Evolutionary conservation across 169 alveolate species (phyloP), one percentile per base, ranked within the genome.

Genomic region (Plasmodium cynomolgi): DNA sequence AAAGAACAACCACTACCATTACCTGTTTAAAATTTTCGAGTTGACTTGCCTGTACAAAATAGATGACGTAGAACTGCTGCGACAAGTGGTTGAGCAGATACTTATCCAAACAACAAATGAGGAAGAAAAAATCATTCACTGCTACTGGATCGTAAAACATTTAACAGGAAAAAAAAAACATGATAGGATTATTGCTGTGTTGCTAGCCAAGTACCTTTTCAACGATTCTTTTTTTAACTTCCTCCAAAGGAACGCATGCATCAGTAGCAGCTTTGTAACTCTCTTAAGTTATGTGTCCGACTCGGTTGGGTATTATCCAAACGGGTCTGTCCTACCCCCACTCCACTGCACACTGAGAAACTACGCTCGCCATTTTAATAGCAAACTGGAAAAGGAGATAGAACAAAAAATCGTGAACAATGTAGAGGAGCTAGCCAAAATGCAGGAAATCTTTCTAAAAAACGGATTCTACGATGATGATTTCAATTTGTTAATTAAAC

Each of bases 111-210:
- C 79, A 33, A 77, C 31, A 33, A 58, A 56, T 34, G 81, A 75
- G 20, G 71, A 90, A 68, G 71, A 80, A 29, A 90, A 90, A 11
- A 54, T 90, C 34, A 68, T 81, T 81, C 54, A 54, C 20, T n/a
- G 54, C 37, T 62, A 90, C 83, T 90, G 47, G 39, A 90, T 90
- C 31, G 83, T 90, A 26, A 80, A 80, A 90, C 44, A 90, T n/a
- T 50, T 90, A 81, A 41, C 74, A 62, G 33, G 44, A 20, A 81
- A 80, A 17, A 68, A 90, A 13, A 81, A 80, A 50, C 73, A 62
- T 31, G 74, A 81, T 50, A 1, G 20, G 20, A 29, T 68, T 26
- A 71, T 90, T 7, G 34, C 79, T 33, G 50, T 20, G 20, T 62
- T 90, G 44, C 56, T 90, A 47, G 4, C 23, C n/a, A 79, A 71